Conservation (phyloP, 441 rosid genomes). For the Erodium trifolium region DNA sequence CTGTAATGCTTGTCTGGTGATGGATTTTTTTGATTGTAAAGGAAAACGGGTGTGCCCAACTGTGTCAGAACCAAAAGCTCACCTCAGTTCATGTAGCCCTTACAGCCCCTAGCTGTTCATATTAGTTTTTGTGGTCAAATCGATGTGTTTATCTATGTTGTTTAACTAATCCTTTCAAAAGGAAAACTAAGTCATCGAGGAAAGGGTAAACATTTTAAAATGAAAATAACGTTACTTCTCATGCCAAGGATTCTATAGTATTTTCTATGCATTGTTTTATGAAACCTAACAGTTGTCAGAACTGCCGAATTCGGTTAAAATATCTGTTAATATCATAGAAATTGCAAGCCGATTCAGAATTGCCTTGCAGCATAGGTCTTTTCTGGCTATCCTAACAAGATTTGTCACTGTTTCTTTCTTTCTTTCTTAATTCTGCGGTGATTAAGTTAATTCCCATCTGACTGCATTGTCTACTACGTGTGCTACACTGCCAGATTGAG, state of each 20-base stretch:
- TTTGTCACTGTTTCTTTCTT: background rate
- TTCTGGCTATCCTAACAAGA: background rate
- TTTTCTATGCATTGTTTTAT: background rate
- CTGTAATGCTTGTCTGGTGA: too few relatives aligned
- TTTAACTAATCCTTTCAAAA: background rate
- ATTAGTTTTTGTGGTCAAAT: background rate
- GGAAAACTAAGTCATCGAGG: background rate
- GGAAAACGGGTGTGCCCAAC: too few relatives aligned
- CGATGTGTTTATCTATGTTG: background rate
- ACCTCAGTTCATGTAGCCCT: too few relatives aligned
- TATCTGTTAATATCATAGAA: background rate
- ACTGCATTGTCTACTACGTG: conserved; percentile 16
- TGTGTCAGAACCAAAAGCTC: too few relatives aligned
- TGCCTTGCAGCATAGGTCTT: background rate
- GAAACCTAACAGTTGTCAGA: background rate
- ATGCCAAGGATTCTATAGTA: background rate
- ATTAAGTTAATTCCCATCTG: conserved; percentile 16
- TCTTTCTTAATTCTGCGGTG: background rate
- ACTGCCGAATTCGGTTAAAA: background rate
- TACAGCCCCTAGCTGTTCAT: background rate
- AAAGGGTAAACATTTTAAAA: background rate
- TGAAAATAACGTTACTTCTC: background rate
- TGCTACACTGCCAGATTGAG: conserved; percentile 57
- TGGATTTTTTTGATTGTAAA: too few relatives aligned
- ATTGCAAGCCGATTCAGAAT: background rate